phyloP scores from a whole-genome alignment of 495 filamentous ascomycete genomes.

The Trichocladium uniseriatum region DNA sequence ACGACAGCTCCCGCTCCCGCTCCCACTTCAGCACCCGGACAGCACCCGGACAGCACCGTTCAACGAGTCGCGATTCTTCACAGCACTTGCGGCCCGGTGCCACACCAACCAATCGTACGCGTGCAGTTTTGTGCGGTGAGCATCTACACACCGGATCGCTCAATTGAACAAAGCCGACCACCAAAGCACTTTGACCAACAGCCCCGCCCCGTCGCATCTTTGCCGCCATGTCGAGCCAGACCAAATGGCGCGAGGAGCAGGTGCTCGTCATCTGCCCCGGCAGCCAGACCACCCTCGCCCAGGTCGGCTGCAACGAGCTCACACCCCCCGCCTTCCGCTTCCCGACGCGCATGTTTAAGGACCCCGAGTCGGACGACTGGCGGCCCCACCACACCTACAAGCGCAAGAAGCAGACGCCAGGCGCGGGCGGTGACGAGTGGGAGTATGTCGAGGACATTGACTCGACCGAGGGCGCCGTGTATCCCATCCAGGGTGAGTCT shows the following conservation, averaged over 20 bases:
- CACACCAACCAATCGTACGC: too few relatives aligned
- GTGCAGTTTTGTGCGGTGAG: too few relatives aligned
- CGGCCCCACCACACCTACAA: slow-evolving; percentile 76
- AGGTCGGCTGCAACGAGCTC: slow-evolving; percentile 87
- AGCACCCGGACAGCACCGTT: too few relatives aligned
- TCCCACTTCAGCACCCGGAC: too few relatives aligned
- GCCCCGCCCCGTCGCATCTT: background rate
- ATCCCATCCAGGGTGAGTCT: slow-evolving; percentile 55
- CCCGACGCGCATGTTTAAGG: slow-evolving; percentile 87
- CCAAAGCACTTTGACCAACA: too few relatives aligned
- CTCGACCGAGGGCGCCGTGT: slow-evolving; percentile 81
- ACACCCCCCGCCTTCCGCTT: slow-evolving; percentile 75
- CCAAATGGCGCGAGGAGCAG: slow-evolving; percentile 48
- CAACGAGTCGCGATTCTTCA: too few relatives aligned
- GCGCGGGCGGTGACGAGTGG: slow-evolving; percentile 26
- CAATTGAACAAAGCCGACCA: too few relatives aligned
- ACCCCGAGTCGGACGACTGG: slow-evolving; percentile 67
- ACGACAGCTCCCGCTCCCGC: too few relatives aligned
- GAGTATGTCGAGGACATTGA: slow-evolving; percentile 80
- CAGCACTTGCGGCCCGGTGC: too few relatives aligned
- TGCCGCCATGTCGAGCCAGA: slow-evolving; percentile 36
- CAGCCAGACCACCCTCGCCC: slow-evolving; percentile 86
- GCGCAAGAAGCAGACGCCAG: slow-evolving; percentile 45
- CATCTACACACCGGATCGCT: too few relatives aligned
- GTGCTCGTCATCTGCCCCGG: slow-evolving; percentile 80